phyloP scores from a whole-genome alignment of 768 basidiomycete genomes.

The Mycena epipterygia region DNA sequence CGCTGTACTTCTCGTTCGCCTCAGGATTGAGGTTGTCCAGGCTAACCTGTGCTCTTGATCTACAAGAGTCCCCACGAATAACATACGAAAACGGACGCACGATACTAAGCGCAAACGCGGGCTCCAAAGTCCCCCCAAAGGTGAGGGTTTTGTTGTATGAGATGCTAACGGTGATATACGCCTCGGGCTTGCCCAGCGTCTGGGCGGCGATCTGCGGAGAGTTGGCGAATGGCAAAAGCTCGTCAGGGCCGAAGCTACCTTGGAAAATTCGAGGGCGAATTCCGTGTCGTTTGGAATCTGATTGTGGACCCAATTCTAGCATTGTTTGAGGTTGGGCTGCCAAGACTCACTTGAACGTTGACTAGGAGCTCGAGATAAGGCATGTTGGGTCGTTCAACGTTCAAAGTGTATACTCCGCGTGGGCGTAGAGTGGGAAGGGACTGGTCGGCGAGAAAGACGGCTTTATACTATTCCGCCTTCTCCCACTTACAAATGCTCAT shows the following conservation, averaged over 20 bases:
- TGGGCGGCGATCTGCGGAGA: slow-evolving; percentile 63
- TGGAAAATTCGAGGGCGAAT: slow-evolving; percentile 68
- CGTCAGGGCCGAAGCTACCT: slow-evolving; percentile 50
- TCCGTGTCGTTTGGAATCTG: slow-evolving; percentile 56
- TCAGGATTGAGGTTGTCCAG: slow-evolving; percentile 67
- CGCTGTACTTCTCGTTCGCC: slow-evolving; percentile 67
- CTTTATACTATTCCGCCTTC: no score
- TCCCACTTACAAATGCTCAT: no score
- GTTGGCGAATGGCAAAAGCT: background rate
- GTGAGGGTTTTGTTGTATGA: slow-evolving; percentile 71
- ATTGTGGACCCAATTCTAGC: background rate
- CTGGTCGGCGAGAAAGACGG: no score
- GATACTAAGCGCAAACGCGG: slow-evolving; percentile 70
- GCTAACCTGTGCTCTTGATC: slow-evolving; percentile 56
- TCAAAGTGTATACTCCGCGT: no score
- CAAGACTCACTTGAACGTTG: slow-evolving; percentile 55
- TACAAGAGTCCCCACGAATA: background rate
- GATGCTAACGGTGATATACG: slow-evolving; percentile 66
- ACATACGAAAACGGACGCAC: slow-evolving; percentile 56
- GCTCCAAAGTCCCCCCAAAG: slow-evolving; percentile 74
- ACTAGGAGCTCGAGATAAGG: slow-evolving; percentile 59
- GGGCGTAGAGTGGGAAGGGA: no score
- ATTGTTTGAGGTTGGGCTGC: background rate
- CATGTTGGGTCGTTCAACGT: no score
- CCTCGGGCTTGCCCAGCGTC: slow-evolving; percentile 67